Conservation (phyloP, 805 yeast species). For the Ogataea wickerhamii region DNA sequence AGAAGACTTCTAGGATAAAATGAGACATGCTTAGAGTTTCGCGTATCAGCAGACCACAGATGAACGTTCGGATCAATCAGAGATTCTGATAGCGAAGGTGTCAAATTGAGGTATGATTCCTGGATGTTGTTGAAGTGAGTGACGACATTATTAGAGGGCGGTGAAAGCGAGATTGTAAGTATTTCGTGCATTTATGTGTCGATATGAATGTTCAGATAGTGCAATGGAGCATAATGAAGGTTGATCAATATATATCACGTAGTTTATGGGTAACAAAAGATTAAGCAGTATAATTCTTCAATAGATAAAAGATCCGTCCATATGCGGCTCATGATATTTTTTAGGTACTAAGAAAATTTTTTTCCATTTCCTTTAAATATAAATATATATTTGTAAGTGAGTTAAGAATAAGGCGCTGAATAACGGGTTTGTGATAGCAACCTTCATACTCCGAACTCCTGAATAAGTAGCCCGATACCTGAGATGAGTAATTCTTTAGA, state of each 20-base stretch:
- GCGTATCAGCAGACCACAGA: slow-evolving; percentile 40
- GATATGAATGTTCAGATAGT: too few relatives aligned
- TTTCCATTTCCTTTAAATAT: too few relatives aligned
- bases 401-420: too few relatives aligned
- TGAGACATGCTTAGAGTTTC: slow-evolving; percentile 43
- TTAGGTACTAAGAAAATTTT: slow-evolving; percentile 4
- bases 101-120: slow-evolving; percentile 60
- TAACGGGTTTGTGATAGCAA: too few relatives aligned
- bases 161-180: slow-evolving; percentile 69
- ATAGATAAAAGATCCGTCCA: background rate
- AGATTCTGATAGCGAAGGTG: slow-evolving; percentile 23
- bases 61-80: slow-evolving; percentile 44
- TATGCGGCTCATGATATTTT: slow-evolving; percentile 15
- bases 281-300: too few relatives aligned
- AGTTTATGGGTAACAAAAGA: too few relatives aligned
- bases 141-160: slow-evolving; percentile 66
- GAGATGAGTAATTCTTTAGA: slow-evolving; percentile 37
- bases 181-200: slow-evolving; percentile 67
- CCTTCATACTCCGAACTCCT: too few relatives aligned
- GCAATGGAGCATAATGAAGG: too few relatives aligned
- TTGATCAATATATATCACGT: too few relatives aligned
- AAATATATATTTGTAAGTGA: too few relatives aligned
- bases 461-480: slow-evolving; percentile 17
- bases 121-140: slow-evolving; percentile 82
- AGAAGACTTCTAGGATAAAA: slow-evolving; percentile 77